Conservation (phyloP, 345 rosid species). For the thale cress (Arabidopsis thaliana) region TAIR10.1 NC_003071.7:218501-219000, state of each 20-base stretch:
- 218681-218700: slow-evolving; percentile 99
- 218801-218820: background rate
- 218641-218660: slow-evolving; percentile 95
- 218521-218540: slow-evolving; percentile 32
- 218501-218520: slow-evolving; percentile 16
- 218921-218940: slow-evolving; percentile 94
- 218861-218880: slow-evolving; percentile 22
- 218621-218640: slow-evolving; percentile 81
- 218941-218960: slow-evolving; percentile 97
- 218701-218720: slow-evolving; percentile 79
- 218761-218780: slow-evolving; percentile 22
- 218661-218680: slow-evolving; percentile 92
- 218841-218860: slow-evolving; percentile 5
- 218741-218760: slow-evolving; percentile 92
- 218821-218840: background rate
- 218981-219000: slow-evolving; percentile 95
- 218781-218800: slow-evolving; percentile 15
- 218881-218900: slow-evolving; percentile 24
- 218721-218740: slow-evolving; percentile 84
- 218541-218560: slow-evolving; percentile 68
- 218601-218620: slow-evolving; percentile 85
- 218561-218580: slow-evolving; percentile 90
- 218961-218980: slow-evolving; percentile 90
- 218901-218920: slow-evolving; percentile 35
- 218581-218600: slow-evolving; percentile 66